Conservation (phyloP, 2,329 filamentous ascomycete genomes). For the Aureobasidium vineae region DNA sequence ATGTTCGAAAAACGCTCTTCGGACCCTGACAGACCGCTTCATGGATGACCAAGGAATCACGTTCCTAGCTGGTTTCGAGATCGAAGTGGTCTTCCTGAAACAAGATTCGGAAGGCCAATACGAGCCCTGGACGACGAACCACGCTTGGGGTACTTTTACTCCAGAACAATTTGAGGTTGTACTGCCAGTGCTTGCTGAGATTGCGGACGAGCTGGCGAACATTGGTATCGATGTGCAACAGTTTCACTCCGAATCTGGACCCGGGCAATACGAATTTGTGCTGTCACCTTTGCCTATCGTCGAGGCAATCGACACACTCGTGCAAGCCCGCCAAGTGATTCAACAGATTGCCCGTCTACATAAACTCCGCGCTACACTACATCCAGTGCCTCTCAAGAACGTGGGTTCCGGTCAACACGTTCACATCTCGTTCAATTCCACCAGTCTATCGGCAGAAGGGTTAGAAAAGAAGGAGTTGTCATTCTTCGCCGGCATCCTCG, state of each 20-base stretch:
- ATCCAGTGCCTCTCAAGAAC: slow-evolving; percentile 63
- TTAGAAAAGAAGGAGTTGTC: slow-evolving; percentile 52
- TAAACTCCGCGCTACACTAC: slow-evolving; percentile 66
- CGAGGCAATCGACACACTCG: slow-evolving; percentile 66
- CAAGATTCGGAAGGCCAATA: slow-evolving; percentile 38
- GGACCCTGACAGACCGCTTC: slow-evolving; percentile 53
- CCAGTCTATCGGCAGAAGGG: slow-evolving; percentile 24
- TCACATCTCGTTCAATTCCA: slow-evolving; percentile 64
- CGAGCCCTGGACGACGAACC: slow-evolving; percentile 57
- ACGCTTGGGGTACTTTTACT: slow-evolving; percentile 69
- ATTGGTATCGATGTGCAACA: slow-evolving; percentile 68
- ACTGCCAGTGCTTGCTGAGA: slow-evolving; percentile 62
- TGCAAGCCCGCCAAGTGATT: slow-evolving; percentile 70
- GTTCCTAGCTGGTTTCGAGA: slow-evolving; percentile 74
- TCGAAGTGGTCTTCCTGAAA: slow-evolving; percentile 72
- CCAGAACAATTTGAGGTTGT: slow-evolving; percentile 60
- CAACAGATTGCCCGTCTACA: slow-evolving; percentile 61
- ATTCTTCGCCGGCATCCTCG: slow-evolving; percentile 69
- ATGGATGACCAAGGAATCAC: slow-evolving; percentile 53
- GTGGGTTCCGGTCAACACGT: slow-evolving; percentile 67
- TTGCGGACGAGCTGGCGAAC: slow-evolving; percentile 58
- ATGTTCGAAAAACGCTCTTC: slow-evolving; percentile 58
- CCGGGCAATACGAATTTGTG: slow-evolving; percentile 75
- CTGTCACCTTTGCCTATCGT: slow-evolving; percentile 63
- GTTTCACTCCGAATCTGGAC: slow-evolving; percentile 70